Conservation (phyloP, 768 basidiomycete genomes). For the Mycena metata region DNA sequence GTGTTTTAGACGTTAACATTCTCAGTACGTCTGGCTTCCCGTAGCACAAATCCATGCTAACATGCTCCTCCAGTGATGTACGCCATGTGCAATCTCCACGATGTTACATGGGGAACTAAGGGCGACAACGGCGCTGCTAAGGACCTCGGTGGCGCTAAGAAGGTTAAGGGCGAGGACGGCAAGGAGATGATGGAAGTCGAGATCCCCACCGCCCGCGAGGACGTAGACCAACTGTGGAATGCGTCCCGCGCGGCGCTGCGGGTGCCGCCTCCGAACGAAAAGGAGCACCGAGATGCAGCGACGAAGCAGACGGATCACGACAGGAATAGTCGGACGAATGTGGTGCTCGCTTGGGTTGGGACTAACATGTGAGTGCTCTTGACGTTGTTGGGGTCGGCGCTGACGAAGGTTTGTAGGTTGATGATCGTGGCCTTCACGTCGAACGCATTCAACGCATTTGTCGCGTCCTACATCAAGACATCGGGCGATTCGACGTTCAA, state of each 20-base stretch:
- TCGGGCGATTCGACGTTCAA: constrained; percentile 76
- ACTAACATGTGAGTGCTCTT: constrained; percentile 78
- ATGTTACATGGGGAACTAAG: constrained; percentile 94
- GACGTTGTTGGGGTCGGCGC: constrained; percentile 17
- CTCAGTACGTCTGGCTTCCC: constrained; percentile 63
- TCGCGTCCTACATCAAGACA: constrained; percentile 67
- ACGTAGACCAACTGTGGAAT: constrained; percentile 89
- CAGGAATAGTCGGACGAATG: constrained; percentile 87
- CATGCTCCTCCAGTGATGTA: constrained; percentile 76
- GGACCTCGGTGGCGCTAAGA: constrained; percentile 93
- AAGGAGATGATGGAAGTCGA: constrained; percentile 91
- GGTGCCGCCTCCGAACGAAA: constrained; percentile 76
- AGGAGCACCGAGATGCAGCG: constrained; percentile 86
- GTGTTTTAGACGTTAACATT: constrained; percentile 77
- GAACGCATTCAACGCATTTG: constrained; percentile 81
- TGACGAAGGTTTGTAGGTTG: constrained; percentile 55
- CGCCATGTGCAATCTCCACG: constrained; percentile 93
- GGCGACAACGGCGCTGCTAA: constrained; percentile 91
- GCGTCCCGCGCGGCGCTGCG: constrained; percentile 81
- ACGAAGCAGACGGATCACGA: constrained; percentile 93
- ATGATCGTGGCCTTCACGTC: constrained; percentile 86
- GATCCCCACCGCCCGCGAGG: constrained; percentile 84
- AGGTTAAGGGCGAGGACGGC: constrained; percentile 86
- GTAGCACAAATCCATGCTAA: background rate
- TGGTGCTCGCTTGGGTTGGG: constrained; percentile 86